Percentiles rank a stretch among this genome's conserved stretches.
Conservation (phyloP, 345 rosid species). For the Euphorbia peplus region DNA sequence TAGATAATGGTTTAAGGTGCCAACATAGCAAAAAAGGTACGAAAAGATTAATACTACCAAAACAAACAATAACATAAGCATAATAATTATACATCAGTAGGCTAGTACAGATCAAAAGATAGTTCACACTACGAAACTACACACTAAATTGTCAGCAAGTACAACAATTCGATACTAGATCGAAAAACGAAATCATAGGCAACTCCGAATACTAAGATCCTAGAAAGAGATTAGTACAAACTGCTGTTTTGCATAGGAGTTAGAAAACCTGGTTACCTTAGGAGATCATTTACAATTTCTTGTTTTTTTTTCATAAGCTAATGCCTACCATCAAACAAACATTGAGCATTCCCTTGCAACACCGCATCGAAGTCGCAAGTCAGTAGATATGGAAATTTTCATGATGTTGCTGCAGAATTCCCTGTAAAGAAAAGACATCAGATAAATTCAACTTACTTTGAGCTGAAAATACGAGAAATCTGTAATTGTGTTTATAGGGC, state of each 20-base stretch:
- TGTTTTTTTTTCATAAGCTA: slow-evolving; percentile 4
- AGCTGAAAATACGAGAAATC: background rate
- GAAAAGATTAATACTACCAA: no score
- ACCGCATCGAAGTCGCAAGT: slow-evolving; percentile 11
- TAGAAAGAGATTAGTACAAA: slow-evolving; percentile 10
- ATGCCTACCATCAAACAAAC: slow-evolving; percentile 10
- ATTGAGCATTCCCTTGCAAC: slow-evolving; percentile 4
- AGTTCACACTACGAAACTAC: background rate
- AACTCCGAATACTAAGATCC: slow-evolving; percentile 4
- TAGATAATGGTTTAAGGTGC: no score
- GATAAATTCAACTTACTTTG: background rate
- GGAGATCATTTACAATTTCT: slow-evolving; percentile 18
- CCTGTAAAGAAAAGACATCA: slow-evolving; percentile 25
- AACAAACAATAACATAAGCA: background rate
- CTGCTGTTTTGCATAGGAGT: slow-evolving; percentile 14
- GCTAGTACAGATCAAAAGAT: background rate
- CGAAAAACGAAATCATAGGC: background rate
- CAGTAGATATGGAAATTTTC: slow-evolving; percentile 33
- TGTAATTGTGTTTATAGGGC: no score
- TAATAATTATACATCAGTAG: slow-evolving; percentile 3
- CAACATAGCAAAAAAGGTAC: no score
- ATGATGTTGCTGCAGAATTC: slow-evolving; percentile 32
- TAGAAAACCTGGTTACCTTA: slow-evolving; percentile 14
- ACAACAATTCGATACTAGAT: background rate
- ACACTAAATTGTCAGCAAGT: background rate